A percentile compares a stretch with the other conserved stretches of the same genome.
These are phyloP conservation scores for Trichoderma atroviride DNA, from an alignment of 2,329 filamentous ascomycete species.

Conservation along the genomic window DNA sequence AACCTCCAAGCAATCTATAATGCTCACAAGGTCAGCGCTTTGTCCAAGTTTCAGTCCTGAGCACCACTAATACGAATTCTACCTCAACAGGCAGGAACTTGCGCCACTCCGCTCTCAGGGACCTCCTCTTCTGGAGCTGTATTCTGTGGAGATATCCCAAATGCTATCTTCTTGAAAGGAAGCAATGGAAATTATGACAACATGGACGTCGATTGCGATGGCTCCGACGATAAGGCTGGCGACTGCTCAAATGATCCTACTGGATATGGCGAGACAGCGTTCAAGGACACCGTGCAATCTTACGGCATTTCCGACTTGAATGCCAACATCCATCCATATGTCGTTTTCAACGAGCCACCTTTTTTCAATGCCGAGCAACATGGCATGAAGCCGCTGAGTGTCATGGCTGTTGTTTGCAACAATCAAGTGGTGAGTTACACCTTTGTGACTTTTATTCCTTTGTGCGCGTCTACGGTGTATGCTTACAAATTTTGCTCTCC, in stretches of 20 bases:
- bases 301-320: constrained; percentile 45
- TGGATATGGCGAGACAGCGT: constrained; percentile 47
- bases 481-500: background rate
- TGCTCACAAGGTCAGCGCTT: constrained; percentile 27
- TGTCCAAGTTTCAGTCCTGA: too few species aligned
- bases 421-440: constrained; percentile 23
- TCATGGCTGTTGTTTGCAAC: constrained; percentile 26
- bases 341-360: constrained; percentile 48
- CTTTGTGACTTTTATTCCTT: background rate
- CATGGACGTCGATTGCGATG: constrained; percentile 58
- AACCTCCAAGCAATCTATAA: constrained; percentile 29
- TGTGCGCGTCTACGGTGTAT: too few species aligned
- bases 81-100: constrained; percentile 36
- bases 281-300: constrained; percentile 39
- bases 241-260: constrained; percentile 44
- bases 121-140: constrained; percentile 27
- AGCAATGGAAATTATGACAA: constrained; percentile 37
- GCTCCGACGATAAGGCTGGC: constrained; percentile 38
- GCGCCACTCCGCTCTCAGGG: constrained; percentile 31
- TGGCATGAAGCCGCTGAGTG: constrained; percentile 13
- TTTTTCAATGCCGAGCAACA: constrained; percentile 12
- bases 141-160: constrained; percentile 40
- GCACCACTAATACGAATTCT: background rate
- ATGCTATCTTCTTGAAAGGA: constrained; percentile 24
- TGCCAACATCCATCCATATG: constrained; percentile 49